Evolutionary conservation across 257 asterid genomes (phyloP), one percentile per base, ranked within the genome.

Genomic region (Solanum verrucosum): DNA sequence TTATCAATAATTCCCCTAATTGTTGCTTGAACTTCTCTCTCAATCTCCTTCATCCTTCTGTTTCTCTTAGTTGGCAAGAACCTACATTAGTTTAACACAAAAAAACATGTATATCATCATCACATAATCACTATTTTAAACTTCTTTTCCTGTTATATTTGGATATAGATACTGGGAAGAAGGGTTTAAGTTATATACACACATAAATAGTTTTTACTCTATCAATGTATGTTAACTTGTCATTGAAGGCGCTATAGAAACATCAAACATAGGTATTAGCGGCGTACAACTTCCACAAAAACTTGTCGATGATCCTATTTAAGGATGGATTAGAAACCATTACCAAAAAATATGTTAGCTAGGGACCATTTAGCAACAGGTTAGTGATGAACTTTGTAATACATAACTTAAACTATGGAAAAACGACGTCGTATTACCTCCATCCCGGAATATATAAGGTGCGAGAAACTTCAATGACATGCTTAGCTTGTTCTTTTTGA

Each of bases 381-480:
- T 9, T 65, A 65, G 18, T 2, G 34, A 67, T 1, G 73, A 70
- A 15, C 4, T 71, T 15, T 5, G 10, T 15, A 71, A 15, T 29
- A 31, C 13, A 71, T 33, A 71, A 33, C 25, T 71, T 71, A 71
- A 16, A 71, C 13, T 71, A 10, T 18, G 25, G 25, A 33, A 33
- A 33, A 71, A 71, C 0, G 7, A 33, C 5, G 13, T 71, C 5
- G 37, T 71, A 33, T 10, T 90, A 92, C 95, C 95, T 93, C 72
- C 85, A 70, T 25, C 93, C 93, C 1, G 92, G 94, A 33, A 93
- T 68, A 83, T 91, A 90, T 6, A 90, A 16, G 3, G 92, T 71
- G 46, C 82, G 87, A 8, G 16, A n/a, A 29, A 84, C 85, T 73
- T 85, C 60, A 49, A 87, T 27, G 23, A 86, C 46, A 37, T 37